Conservation (phyloP, 805 yeast genomes). For the Peterozyma xylosa region DNA sequence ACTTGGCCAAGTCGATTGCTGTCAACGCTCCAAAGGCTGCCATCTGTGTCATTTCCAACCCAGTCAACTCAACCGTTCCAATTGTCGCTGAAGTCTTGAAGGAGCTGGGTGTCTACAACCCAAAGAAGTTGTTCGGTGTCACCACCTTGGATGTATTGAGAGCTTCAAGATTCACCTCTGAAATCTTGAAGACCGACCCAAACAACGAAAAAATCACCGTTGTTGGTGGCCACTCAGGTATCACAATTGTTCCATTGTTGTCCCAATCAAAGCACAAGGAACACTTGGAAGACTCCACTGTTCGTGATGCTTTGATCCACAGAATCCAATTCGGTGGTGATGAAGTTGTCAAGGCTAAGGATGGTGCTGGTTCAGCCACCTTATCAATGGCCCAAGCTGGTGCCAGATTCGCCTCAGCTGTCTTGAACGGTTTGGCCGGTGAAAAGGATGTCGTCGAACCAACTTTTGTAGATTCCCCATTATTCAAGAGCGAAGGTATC, state of each 20-base stretch:
- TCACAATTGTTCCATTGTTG: constrained; percentile 88
- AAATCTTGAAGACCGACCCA: constrained; percentile 67
- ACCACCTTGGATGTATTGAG: constrained; percentile 91
- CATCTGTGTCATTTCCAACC: constrained; percentile 80
- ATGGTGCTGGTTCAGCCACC: constrained; percentile 81
- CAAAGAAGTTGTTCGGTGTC: constrained; percentile 90
- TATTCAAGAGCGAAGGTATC: constrained; percentile 82
- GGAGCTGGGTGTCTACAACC: constrained; percentile 81
- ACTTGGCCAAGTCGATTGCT: constrained; percentile 81
- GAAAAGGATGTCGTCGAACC: constrained; percentile 43
- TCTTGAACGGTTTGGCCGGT: constrained; percentile 48
- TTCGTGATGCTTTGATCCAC: constrained; percentile 54
- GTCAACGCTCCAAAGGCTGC: constrained; percentile 81
- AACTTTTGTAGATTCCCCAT: constrained; percentile 63
- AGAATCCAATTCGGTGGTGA: constrained; percentile 94
- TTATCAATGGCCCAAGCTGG: constrained; percentile 86
- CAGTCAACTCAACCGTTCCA: constrained; percentile 96
- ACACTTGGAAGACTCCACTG: constrained; percentile 53
- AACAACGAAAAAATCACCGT: constrained; percentile 71
- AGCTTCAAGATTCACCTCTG: constrained; percentile 76
- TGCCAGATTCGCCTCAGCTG: constrained; percentile 62
- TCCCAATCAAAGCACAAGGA: constrained; percentile 71
- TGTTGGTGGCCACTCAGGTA: constrained; percentile 97
- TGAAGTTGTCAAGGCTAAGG: constrained; percentile 80
- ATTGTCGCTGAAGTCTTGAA: constrained; percentile 90